Evolutionary conservation across 2,329 filamentous ascomycete species (phyloP), one percentile per base, ranked within the genome.

Genomic region (Zarea fungicola): DNA sequence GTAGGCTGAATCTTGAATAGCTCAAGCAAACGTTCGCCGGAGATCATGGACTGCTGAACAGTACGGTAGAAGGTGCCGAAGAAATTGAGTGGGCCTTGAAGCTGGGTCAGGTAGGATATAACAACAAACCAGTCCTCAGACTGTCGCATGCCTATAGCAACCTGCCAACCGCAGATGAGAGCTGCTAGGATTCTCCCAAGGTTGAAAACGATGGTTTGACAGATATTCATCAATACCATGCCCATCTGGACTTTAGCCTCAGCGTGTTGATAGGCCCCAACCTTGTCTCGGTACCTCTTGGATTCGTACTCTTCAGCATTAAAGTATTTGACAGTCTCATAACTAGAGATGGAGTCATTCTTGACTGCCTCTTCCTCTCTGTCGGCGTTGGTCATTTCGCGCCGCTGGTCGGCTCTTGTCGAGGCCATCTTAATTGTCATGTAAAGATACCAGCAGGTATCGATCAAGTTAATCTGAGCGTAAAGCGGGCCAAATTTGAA

Each of bases 331-430:
- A 92, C 88, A 2, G 87, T 92, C 71, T 99, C 93, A 65, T 97
- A 99, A n/a, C 90, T 95, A 54, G 93, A 90, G 73, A 99, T 93
- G 1, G 93, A 97, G 66, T 99, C 93, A 63, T 96, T 97, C 70
- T 97, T 97, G 58, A 97, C 90, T 6, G 93, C 93, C 67, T 96
- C 92, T 68, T 96, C 90, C 68, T 96, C 90, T 54, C 93, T 81
- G 57, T 93, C 90, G 13, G 90, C 89, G 63, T 96, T 97, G 43
- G 92, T 92, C 86, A 96, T 96, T 61, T 92, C 82, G 52, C 93
- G 81, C 59, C 93, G 83, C 60, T 96, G 89, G 60, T 95, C 89
- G 6, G 91, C 89, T 58, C 93, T 81, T 73, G 90, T 96, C 53
- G 92, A 87, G 14, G 93, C 92, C 85, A 99, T 90, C 55, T 91